Conservation (phyloP, 495 filamentous ascomycete genomes). For the Neurospora sp. region DNA sequence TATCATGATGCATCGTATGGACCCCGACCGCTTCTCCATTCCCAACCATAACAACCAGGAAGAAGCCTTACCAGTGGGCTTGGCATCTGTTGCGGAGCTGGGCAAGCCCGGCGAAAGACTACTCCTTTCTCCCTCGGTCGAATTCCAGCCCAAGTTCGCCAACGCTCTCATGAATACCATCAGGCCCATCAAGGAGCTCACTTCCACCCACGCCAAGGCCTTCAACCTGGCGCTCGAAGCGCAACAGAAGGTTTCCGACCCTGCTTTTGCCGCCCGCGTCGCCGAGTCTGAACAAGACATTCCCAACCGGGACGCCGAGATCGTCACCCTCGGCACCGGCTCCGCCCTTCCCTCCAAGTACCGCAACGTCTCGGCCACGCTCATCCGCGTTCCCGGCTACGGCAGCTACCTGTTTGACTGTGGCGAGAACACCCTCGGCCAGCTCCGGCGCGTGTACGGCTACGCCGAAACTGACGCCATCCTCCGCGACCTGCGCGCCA, state of each 20-base stretch:
- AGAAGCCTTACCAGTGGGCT: constrained; percentile 2
- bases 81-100: constrained; percentile 11
- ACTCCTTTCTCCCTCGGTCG: constrained; percentile 55
- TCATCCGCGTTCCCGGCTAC: constrained; percentile 70
- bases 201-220: constrained; percentile 30
- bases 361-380: constrained; percentile 85
- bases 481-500: constrained; percentile 64
- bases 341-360: constrained; percentile 84
- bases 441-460: constrained; percentile 65
- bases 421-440: constrained; percentile 90
- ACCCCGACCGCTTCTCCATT: constrained; percentile 55
- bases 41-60: constrained; percentile 47
- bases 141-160: constrained; percentile 39
- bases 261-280: constrained; percentile 28
- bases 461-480: constrained; percentile 53
- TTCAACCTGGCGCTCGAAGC: constrained; percentile 41
- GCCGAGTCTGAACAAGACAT: constrained; percentile 42
- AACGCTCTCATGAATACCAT: constrained; percentile 44
- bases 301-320: constrained; percentile 62
- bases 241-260: constrained; percentile 27
- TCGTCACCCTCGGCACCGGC: constrained; percentile 83
- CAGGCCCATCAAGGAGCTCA: constrained; percentile 28
- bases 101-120: constrained; percentile 35
- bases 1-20: constrained; percentile 58
- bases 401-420: constrained; percentile 85